A percentile compares a stretch with the other conserved stretches of the same genome.
phyloP scores from a whole-genome alignment of 2,329 filamentous ascomycete genomes.

The Colletotrichum cordylinicola region DNA sequence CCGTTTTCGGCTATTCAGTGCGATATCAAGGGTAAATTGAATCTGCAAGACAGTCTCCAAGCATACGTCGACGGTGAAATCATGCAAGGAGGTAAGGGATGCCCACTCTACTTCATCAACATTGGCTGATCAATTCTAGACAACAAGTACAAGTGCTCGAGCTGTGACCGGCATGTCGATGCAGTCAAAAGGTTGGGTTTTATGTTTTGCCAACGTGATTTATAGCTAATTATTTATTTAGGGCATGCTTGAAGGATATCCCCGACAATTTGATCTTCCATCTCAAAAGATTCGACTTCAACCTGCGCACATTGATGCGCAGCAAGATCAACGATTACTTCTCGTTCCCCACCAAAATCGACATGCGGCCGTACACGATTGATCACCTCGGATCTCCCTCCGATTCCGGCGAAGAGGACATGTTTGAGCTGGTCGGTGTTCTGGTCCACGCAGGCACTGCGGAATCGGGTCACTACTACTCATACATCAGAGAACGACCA shows the following conservation, averaged over 20 bases:
- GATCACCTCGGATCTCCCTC: constrained; percentile 75
- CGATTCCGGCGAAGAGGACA: constrained; percentile 65
- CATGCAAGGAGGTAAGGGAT: constrained; percentile 79
- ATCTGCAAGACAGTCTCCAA: constrained; percentile 83
- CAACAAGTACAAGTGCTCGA: constrained; percentile 97
- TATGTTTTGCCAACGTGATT: neutral
- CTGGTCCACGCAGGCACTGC: constrained; percentile 93
- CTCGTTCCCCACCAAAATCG: constrained; percentile 80
- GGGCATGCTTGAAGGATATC: constrained; percentile 89
- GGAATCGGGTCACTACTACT: constrained; percentile 97
- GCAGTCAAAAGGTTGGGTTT: constrained; percentile 78
- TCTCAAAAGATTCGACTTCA: constrained; percentile 86
- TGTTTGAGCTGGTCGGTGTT: constrained; percentile 94
- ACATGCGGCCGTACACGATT: constrained; percentile 91
- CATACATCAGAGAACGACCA: constrained; percentile 85
- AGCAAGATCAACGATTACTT: constrained; percentile 98
- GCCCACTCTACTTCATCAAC: neutral
- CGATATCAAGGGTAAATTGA: constrained; percentile 91
- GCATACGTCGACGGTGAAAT: constrained; percentile 97
- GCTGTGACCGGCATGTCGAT: constrained; percentile 86
- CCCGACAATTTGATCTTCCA: constrained; percentile 96
- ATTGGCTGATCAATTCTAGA: constrained; percentile 52
- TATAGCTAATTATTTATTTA: constrained; percentile 34
- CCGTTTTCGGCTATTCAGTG: constrained; percentile 95
- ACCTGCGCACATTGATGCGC: constrained; percentile 76